phyloP scores from a whole-genome alignment of 2,329 filamentous ascomycete species.

The Fusarium acutatum region DNA sequence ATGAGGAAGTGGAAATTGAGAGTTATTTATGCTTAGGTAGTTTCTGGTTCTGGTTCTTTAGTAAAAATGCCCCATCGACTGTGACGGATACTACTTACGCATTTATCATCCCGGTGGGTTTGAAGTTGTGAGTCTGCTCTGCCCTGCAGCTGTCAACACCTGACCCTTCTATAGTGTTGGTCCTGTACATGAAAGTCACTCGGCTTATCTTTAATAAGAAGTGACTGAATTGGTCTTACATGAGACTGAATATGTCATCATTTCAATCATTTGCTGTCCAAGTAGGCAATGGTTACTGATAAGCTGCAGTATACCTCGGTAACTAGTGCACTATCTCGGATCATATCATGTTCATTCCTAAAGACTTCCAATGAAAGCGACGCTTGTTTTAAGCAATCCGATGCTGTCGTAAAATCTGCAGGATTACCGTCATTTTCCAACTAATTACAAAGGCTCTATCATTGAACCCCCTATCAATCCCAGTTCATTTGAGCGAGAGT shows the following conservation, averaged over 20 bases:
- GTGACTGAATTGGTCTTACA: neutral
- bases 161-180: neutral
- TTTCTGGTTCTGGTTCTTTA: slow-evolving; percentile 5
- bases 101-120: slow-evolving; percentile 33
- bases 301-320: neutral
- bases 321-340: neutral
- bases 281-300: neutral
- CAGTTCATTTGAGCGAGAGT: neutral
- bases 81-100: slow-evolving; percentile 37
- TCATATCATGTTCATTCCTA: neutral
- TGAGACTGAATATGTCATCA: neutral
- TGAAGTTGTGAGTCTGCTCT: neutral
- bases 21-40: slow-evolving; percentile 6
- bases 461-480: neutral
- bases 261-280: neutral
- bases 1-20: neutral
- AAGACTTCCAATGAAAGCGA: neutral
- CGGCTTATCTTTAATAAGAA: neutral
- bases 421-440: neutral
- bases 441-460: neutral
- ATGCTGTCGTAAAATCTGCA: neutral
- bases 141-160: neutral
- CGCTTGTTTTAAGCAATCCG: neutral
- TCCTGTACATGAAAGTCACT: neutral
- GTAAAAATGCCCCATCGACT: slow-evolving; percentile 26